Percentiles rank a stretch among this genome's conserved stretches.
Evolutionary conservation across 495 filamentous ascomycete species (phyloP).

Genomic region (Podospora australis): DNA sequence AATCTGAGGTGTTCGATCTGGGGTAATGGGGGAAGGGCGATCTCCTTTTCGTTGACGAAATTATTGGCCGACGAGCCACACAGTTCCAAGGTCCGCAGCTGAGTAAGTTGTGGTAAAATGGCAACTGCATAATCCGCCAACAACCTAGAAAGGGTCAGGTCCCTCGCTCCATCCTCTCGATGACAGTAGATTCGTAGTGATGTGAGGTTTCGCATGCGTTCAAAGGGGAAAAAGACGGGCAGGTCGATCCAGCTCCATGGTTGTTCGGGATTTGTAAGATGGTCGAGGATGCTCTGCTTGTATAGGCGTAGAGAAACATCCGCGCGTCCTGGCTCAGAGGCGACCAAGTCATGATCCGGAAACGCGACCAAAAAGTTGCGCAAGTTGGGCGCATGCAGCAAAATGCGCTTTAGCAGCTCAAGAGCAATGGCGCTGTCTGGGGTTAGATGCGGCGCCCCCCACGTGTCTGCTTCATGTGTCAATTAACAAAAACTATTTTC

Average conservation of each 20-base stretch:
- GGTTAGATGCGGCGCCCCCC: constrained; percentile 3
- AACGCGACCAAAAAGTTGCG: constrained; percentile 23
- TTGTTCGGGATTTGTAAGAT: constrained; percentile 3
- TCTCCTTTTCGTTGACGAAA: constrained; percentile 2
- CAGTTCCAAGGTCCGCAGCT: constrained; percentile 28
- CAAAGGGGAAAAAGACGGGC: constrained; percentile 15
- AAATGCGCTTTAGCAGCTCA: constrained; percentile 19
- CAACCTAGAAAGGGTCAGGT: constrained; percentile 18
- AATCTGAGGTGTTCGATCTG: constrained; percentile 26
- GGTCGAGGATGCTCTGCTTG: constrained; percentile 12
- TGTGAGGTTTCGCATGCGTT: constrained; percentile 12
- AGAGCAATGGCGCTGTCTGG: constrained; percentile 11
- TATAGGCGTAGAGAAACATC: constrained; percentile 9
- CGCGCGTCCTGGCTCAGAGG: not conserved
- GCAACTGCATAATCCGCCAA: constrained; percentile 23
- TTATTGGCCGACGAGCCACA: constrained; percentile 23
- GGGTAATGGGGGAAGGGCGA: constrained; percentile 20
- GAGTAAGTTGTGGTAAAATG: constrained; percentile 10
- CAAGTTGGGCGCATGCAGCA: constrained; percentile 20
- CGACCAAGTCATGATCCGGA: constrained; percentile 19
- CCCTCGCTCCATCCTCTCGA: constrained; percentile 21
- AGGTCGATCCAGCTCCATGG: constrained; percentile 2
- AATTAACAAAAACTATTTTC: constrained; percentile 13
- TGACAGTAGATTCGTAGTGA: constrained; percentile 31
- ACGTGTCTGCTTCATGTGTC: constrained; percentile 17